phyloP scores from a whole-genome alignment of 768 basidiomycete species.

The Gymnopilus junonius region DNA sequence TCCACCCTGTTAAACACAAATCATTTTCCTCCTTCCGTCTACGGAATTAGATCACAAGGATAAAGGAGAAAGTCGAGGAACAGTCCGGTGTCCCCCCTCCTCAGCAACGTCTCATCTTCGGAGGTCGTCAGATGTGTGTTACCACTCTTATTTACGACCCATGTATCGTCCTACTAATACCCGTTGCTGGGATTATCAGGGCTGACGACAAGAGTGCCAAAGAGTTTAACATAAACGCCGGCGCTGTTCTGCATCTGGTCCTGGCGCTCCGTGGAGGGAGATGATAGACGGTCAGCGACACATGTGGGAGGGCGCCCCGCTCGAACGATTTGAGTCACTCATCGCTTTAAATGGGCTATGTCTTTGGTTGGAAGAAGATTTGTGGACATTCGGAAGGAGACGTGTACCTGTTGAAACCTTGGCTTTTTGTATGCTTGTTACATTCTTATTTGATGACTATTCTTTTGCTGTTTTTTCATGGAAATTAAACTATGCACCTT shows the following conservation, averaged over 20 bases:
- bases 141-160: not conserved
- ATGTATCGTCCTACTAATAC: not conserved
- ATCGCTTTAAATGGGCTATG: not conserved
- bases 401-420: constrained; percentile 11
- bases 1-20: not conserved
- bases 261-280: constrained; percentile 92
- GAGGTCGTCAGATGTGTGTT: constrained; percentile 90
- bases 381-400: not conserved
- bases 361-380: not conserved
- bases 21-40: constrained; percentile 1
- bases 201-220: constrained; percentile 89
- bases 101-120: constrained; percentile 93
- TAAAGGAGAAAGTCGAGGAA: constrained; percentile 98
- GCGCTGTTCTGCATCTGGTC: constrained; percentile 91
- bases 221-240: constrained; percentile 83
- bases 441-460: not conserved
- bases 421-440: constrained; percentile 2
- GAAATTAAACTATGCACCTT: not conserved
- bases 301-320: not conserved
- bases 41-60: constrained; percentile 74
- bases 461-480: constrained; percentile 1
- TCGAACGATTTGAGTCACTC: not conserved
- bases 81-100: constrained; percentile 97
- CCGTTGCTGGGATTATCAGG: constrained; percentile 46
- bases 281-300: constrained; percentile 33